Conservation (phyloP, 164 flowering plant species). For the Annona cherimola region DNA sequence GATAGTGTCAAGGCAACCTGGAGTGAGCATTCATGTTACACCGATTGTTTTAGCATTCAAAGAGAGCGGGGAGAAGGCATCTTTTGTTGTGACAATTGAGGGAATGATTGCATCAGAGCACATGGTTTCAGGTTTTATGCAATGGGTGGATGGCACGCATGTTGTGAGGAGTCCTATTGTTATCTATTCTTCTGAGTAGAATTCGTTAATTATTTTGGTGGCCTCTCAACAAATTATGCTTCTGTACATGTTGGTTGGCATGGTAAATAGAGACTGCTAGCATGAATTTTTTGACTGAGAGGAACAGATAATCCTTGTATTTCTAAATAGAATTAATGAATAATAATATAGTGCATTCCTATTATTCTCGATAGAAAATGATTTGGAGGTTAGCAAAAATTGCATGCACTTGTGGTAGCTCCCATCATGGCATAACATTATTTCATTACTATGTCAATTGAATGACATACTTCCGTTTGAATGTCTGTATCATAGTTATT, state of each 20-base stretch:
- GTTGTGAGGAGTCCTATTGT: slow-evolving; percentile 62
- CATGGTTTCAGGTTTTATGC: slow-evolving; percentile 30
- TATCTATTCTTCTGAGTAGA: slow-evolving; percentile 16
- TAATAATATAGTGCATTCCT: too few relatives aligned
- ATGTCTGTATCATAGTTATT: too few relatives aligned
- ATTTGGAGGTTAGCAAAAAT: too few relatives aligned
- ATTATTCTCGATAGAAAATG: too few relatives aligned
- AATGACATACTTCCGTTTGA: too few relatives aligned
- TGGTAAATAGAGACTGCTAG: background rate
- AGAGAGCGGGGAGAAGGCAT: slow-evolving; percentile 25
- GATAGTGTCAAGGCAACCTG: background rate
- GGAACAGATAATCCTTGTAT: too few relatives aligned
- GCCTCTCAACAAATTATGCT: background rate
- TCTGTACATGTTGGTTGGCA: background rate
- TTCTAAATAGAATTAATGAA: too few relatives aligned
- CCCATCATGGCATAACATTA: too few relatives aligned
- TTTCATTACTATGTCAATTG: too few relatives aligned
- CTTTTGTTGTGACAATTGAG: slow-evolving; percentile 30
- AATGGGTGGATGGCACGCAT: slow-evolving; percentile 49
- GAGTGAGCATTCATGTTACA: slow-evolving; percentile 17
- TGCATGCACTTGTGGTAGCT: too few relatives aligned
- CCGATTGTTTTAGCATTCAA: slow-evolving; percentile 32
- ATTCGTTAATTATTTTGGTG: background rate
- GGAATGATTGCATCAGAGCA: slow-evolving; percentile 23
- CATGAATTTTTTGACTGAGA: background rate